Evolutionary conservation across 2,329 filamentous ascomycete genomes (phyloP), one percentile per base, ranked within the genome.

Genomic region (Talaromyces atroroseus): DNA sequence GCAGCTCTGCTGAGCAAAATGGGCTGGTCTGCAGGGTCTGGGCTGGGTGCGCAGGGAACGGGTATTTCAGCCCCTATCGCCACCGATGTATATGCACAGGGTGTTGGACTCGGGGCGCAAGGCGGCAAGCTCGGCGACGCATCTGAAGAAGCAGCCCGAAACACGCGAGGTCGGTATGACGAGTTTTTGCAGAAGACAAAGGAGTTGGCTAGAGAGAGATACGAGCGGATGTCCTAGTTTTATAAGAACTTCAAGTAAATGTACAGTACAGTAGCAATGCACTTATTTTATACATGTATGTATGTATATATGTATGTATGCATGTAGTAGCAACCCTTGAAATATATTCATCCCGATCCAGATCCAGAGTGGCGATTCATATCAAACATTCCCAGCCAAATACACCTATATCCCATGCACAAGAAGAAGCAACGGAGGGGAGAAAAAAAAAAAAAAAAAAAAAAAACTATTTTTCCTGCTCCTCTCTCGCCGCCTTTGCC

Each of bases 1-100:
- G 77, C 77, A 2, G 73, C 76, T 2, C 68, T 80, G 14, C 71
- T 80, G 11, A 76, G 73, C 57, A 79, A 79, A 58, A 79, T 80
- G 77, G 77, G 77, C 18, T 79, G 77, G 74, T 73, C 71, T 1
- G 74, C 71, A 4, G 77, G 77, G 0, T 69, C 74, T 51, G 77
- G 77, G 1, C 68, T 80, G 10, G 77, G 77, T 42, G 77, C 76
- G 4, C 71, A 77, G 59, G 76, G 77, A 1, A 76, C 74, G 1
- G 77, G 77, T 20, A 74, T 77, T 63, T 76, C 73, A 0, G 74
- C 71, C 2, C 76, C 76, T 0, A 76, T 80, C 53, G 66, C 72
- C 12, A 77, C 76, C 5, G 75, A 79, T 38, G 66, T 79, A 11
- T 80, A 80, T 61, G 76, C 73, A 4, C 75, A 77, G 54, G 77